These are phyloP conservation scores for Oryza australiensis DNA, from an alignment of 176 grass and related monocot genomes.

Conservation along the genomic window DNA sequence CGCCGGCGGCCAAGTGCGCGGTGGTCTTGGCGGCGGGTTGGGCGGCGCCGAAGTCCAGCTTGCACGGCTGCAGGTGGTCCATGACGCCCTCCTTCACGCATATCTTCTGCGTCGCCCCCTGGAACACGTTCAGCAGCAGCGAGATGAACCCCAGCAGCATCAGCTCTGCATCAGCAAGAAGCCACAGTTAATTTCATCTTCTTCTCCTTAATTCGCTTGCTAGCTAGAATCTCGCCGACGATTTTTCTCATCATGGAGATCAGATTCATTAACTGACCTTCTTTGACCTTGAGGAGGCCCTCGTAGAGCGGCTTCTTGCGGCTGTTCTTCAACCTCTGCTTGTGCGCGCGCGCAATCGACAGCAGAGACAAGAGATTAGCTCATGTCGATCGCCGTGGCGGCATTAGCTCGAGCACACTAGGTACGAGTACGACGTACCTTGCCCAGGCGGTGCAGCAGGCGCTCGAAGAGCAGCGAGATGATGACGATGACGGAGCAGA, in stretches of 20 bases:
- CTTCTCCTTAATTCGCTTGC: background rate
- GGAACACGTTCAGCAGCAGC: constrained; percentile 69
- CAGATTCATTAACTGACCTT: constrained; percentile 48
- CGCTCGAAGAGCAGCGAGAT: constrained; percentile 87
- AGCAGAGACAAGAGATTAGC: background rate
- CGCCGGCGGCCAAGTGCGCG: constrained; percentile 33
- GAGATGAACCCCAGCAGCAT: constrained; percentile 94
- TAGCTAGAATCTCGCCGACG: background rate
- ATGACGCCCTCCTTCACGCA: constrained; percentile 47
- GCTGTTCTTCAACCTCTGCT: constrained; percentile 50
- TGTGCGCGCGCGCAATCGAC: constrained; percentile 8
- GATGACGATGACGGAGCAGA: constrained; percentile 74
- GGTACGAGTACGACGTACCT: constrained; percentile 40
- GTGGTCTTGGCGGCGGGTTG: background rate
- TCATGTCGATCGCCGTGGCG: background rate
- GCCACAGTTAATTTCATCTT: background rate
- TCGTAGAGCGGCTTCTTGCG: constrained; percentile 69
- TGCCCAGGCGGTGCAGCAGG: constrained; percentile 73
- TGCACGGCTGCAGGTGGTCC: constrained; percentile 63
- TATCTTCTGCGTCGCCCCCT: constrained; percentile 49
- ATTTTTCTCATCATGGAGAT: background rate
- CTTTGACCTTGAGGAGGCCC: constrained; percentile 82
- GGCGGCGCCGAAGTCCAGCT: background rate
- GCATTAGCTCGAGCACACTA: background rate
- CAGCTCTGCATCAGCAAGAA: constrained; percentile 48